Evolutionary conservation across 2,329 filamentous ascomycete genomes (phyloP).

Genomic region (Didymosphaeria variabile): DNA sequence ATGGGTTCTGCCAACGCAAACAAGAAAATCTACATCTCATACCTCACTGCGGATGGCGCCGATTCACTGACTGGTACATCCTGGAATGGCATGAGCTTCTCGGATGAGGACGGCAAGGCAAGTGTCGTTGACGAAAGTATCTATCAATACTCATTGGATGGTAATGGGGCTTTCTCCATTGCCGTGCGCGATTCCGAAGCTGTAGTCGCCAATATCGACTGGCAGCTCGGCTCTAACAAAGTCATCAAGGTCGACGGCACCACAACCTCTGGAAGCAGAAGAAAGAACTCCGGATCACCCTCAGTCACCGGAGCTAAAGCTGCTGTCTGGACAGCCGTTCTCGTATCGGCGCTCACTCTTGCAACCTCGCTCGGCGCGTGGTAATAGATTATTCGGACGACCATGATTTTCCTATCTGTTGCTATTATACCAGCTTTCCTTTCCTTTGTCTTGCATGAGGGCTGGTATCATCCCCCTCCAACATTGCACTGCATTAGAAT

Average conservation of each 20-base stretch:
- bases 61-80: slow-evolving; percentile 55
- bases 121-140: slow-evolving; percentile 45
- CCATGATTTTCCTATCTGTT: slow-evolving; percentile 11
- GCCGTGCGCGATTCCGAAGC: slow-evolving; percentile 57
- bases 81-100: slow-evolving; percentile 60
- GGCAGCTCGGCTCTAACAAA: slow-evolving; percentile 44
- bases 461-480: neutral
- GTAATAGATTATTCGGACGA: neutral
- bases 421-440: neutral
- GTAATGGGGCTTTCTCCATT: slow-evolving; percentile 35
- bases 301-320: neutral
- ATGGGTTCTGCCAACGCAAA: slow-evolving; percentile 52
- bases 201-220: slow-evolving; percentile 57
- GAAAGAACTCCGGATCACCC: slow-evolving; percentile 29
- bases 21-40: slow-evolving; percentile 57
- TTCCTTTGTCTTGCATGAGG: slow-evolving; percentile 2
- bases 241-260: slow-evolving; percentile 40
- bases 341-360: neutral
- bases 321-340: slow-evolving; percentile 6
- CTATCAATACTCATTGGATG: slow-evolving; percentile 36
- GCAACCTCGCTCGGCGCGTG: slow-evolving; percentile 2
- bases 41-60: slow-evolving; percentile 58
- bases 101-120: slow-evolving; percentile 53
- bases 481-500: slow-evolving; percentile 15
- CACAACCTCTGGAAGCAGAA: slow-evolving; percentile 30